phyloP scores from a whole-genome alignment of 306 rosid genomes.

The Calophaca sinica region DNA sequence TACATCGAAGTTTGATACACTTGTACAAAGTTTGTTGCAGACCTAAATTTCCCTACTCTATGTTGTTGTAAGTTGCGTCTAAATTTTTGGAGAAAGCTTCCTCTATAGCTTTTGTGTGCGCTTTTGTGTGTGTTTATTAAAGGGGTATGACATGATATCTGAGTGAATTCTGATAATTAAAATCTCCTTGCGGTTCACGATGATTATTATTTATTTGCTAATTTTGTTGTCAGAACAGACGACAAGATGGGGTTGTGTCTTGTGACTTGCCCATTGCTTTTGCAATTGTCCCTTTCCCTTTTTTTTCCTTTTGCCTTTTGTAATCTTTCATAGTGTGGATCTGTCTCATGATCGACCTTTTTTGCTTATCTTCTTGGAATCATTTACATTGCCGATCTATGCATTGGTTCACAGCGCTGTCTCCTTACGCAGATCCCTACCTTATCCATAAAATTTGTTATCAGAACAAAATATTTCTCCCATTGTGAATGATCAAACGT shows the following conservation, averaged over 20 bases:
- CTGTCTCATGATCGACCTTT: conserved; percentile 26
- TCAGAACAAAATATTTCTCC: too few relatives aligned
- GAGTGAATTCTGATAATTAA: neutral
- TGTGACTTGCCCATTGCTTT: neutral
- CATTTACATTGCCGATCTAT: conserved; percentile 22
- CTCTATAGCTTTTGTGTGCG: conserved; percentile 14
- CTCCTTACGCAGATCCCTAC: neutral
- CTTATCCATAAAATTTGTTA: conserved; percentile 5
- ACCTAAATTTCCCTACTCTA: conserved; percentile 41
- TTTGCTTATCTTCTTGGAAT: conserved; percentile 52
- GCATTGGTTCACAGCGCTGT: too few relatives aligned
- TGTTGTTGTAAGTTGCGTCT: conserved; percentile 26
- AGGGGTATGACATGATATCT: neutral
- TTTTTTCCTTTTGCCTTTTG: conserved; percentile 1
- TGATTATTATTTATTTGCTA: conserved; percentile 21
- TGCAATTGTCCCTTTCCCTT: neutral
- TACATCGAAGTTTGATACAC: conserved; percentile 57
- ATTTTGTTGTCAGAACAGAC: conserved; percentile 30
- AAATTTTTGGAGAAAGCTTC: conserved; percentile 16
- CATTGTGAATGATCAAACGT: too few relatives aligned
- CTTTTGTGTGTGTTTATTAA: conserved; percentile 12
- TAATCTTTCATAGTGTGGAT: conserved; percentile 30
- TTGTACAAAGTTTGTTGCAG: conserved; percentile 62
- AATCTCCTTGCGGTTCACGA: neutral
- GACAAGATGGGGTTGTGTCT: conserved; percentile 31